Evolutionary conservation across 768 basidiomycete genomes (phyloP), one percentile per base, ranked within the genome.

Genomic region (Lactarius psammicola): DNA sequence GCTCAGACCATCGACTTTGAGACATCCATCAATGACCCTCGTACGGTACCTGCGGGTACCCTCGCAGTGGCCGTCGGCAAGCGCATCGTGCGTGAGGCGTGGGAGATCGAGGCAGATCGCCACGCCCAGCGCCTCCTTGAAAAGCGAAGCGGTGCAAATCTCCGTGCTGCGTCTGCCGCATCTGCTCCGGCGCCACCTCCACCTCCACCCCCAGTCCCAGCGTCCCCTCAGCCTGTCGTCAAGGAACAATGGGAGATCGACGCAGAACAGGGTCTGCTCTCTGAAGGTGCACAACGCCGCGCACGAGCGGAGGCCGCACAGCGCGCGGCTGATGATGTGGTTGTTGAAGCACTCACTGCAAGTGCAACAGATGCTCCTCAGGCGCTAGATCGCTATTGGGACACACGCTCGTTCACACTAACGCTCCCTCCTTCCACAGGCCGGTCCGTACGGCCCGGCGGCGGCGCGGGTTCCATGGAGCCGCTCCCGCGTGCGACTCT

Each of bases 211-310:
- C n/a, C n/a, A n/a, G n/a, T n/a, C n/a, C n/a, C n/a, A n/a, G n/a
- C 33, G 31, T 61, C 46, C 28, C 62, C 31, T 57, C 68, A 53
- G 8, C 80, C 78, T 51, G 74, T 81, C 0, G 71, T 79, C 13
- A 91, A 89, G 71, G 91, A 92, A 71, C 73, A 80, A n/a, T 92
- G 90, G 90, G 91, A 92, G 69, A 80, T 89, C 34, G 89, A 90
- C 65, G 88, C 87, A 0, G 89, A 92, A 71, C 86, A 86, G 65
- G 89, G 89, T 1, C 73, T 92, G 56, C 72, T 88, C 34, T 89
- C 89, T 0, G 92, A 92, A 70, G 91, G 89, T 23, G 89, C 86
- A 20, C 84, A 82, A 69, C 78, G 89, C 40, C 82, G 88, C 23
- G 85, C 86, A 26, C 78, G 86, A 64, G 87, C 86, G 0, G 78